Conservation (phyloP, 805 yeast genomes). For the Isabelozyma gotoi region DNA sequence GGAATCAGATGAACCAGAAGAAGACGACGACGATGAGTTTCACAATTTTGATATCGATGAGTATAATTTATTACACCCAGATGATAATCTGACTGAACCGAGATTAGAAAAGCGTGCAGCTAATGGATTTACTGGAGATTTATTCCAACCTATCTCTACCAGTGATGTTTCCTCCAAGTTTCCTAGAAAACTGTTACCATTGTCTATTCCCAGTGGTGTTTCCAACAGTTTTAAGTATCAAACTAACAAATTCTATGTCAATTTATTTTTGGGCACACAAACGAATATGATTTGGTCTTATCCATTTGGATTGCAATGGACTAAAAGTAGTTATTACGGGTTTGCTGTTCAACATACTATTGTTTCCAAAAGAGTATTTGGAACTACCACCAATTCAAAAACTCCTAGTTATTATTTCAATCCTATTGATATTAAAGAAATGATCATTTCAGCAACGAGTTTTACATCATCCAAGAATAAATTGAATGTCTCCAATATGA, state of each 20-base stretch:
- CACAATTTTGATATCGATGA: background rate
- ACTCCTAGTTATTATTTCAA: constrained; percentile 44
- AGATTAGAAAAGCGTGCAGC: background rate
- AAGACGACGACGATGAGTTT: background rate
- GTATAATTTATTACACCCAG: background rate
- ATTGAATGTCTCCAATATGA: constrained; percentile 18
- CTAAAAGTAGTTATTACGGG: constrained; percentile 27
- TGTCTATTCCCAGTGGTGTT: constrained; percentile 19
- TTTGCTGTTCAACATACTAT: constrained; percentile 54
- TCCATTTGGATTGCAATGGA: constrained; percentile 45
- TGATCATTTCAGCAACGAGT: constrained; percentile 37
- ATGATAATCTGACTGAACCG: background rate
- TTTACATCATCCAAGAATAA: background rate
- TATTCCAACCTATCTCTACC: constrained; percentile 3
- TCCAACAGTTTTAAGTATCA: constrained; percentile 4
- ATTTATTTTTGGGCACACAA: constrained; percentile 52
- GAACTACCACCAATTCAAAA: constrained; percentile 36
- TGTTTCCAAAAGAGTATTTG: constrained; percentile 34
- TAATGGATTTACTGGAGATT: constrained; percentile 4
- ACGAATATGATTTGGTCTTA: constrained; percentile 49
- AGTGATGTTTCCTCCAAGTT: background rate
- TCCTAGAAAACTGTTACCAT: background rate
- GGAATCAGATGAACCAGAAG: no score
- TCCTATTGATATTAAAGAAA: constrained; percentile 50
- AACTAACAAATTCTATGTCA: constrained; percentile 69